Evolutionary conservation across 768 basidiomycete genomes (phyloP), one percentile per base, ranked within the genome.

Genomic region (Mycena vulgaris): DNA sequence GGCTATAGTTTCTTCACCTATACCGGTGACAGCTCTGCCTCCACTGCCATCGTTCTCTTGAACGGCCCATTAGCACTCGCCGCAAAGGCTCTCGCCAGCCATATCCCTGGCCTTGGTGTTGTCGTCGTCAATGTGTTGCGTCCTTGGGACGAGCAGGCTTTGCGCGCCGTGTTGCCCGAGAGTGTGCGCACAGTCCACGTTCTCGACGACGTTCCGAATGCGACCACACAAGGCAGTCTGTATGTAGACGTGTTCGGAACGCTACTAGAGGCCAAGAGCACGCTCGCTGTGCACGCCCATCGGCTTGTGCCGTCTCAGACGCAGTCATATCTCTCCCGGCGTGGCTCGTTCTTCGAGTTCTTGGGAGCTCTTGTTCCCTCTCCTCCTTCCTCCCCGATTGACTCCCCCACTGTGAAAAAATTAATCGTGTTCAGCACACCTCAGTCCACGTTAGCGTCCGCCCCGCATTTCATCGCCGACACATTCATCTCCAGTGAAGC

Each of bases 1-100:
- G 91, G 93, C n/a, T 92, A 95, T 76, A 82, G 82, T n/a, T 89
- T 87, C 67, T 96, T 97, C 80, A 89, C 92, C 64, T 95, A 95
- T 79, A 79, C 81, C 14, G 96, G 96, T 21, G 89, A 92, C 77
- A 72, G 76, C 42, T 79, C 85, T 23, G 93, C 95, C 0, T 83
- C 83, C 31, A 90, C 89, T 19, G 89, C 92, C 57, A 69, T 97
- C 69, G 90, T 97, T 51, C 71, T 92, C 25, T 83, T 92, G 68
- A 96, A 97, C 74, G 90, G 95, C 0, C 91, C 93, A 2, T 80
- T 94, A 40, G 92, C 95, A n/a, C 82, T 90, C 40, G 82, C 84
- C 37, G 88, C 90, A 25, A 88, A 90, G 72, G 85, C 88, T 1
- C 78, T 90, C 14, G 85, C 87, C 16, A 74, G 77, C 42, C 80